phyloP scores from a whole-genome alignment of 176 grass and related monocot species.

The Secale cereale region DNA sequence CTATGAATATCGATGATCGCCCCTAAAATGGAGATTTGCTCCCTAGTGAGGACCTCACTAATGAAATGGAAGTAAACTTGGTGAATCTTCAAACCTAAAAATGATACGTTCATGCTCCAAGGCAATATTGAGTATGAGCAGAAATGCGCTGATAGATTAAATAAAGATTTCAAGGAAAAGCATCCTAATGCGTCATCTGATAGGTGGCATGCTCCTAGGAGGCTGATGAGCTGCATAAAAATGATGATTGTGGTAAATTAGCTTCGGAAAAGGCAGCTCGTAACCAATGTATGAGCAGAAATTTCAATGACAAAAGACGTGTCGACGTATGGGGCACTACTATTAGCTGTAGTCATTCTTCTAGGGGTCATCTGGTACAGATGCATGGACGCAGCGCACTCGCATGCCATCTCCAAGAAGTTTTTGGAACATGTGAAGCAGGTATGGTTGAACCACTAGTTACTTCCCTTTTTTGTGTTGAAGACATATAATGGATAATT shows the following conservation, averaged over 20 bases:
- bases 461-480: background rate
- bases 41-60: background rate
- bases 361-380: too few relatives aligned
- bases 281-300: constrained; percentile 39
- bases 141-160: constrained; percentile 22
- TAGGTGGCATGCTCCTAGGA: constrained; percentile 21
- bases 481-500: too few relatives aligned
- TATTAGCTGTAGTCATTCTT: constrained; percentile 32
- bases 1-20: constrained; percentile 16
- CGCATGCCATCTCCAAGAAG: constrained; percentile 55
- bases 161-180: constrained; percentile 34
- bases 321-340: constrained; percentile 40
- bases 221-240: constrained; percentile 35
- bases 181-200: constrained; percentile 43
- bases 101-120: too few relatives aligned
- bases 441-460: constrained; percentile 32
- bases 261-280: constrained; percentile 24
- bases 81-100: background rate
- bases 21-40: background rate
- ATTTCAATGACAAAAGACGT: constrained; percentile 41
- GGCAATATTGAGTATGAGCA: constrained; percentile 17
- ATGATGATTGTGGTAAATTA: constrained; percentile 34
- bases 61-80: constrained; percentile 5
- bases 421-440: constrained; percentile 47
- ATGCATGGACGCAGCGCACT: constrained; percentile 50